Percentiles rank a stretch among this genome's conserved stretches.
phyloP scores from a whole-genome alignment of 345 rosid species.

The Eucalyptus marginata region DNA sequence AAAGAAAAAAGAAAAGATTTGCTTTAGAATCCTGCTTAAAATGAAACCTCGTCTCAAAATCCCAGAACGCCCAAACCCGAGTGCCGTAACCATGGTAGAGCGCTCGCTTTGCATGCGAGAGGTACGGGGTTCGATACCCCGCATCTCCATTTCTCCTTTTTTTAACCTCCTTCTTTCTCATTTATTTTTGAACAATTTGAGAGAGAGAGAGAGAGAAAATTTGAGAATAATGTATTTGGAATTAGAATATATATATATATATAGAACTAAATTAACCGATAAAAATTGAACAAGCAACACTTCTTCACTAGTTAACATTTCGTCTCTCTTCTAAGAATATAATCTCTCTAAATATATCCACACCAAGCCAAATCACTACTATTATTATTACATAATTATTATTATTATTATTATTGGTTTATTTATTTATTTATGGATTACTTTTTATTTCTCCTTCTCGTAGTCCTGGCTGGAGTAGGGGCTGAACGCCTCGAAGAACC shows the following conservation, averaged over 20 bases:
- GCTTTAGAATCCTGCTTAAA: neutral
- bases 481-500: constrained; percentile 64
- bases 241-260: neutral
- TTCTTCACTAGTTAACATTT: neutral
- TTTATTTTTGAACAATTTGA: neutral
- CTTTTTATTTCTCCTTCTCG: neutral
- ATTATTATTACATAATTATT: neutral
- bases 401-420: neutral
- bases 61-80: neutral
- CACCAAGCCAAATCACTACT: neutral
- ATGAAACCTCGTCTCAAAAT: neutral
- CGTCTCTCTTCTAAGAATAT: neutral
- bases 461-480: constrained; percentile 66
- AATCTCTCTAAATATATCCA: neutral
- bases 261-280: neutral
- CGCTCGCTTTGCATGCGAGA: constrained; percentile 36
- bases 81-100: constrained; percentile 19
- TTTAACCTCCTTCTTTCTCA: neutral
- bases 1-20: neutral
- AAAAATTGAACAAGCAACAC: neutral
- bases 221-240: neutral
- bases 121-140: constrained; percentile 38
- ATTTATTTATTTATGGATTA: neutral
- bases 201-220: neutral
- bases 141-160: constrained; percentile 9